Evolutionary conservation across 305 asterid species (phyloP), one percentile per base, ranked within the genome.

Genomic region (Caryopteris hybrid): DNA sequence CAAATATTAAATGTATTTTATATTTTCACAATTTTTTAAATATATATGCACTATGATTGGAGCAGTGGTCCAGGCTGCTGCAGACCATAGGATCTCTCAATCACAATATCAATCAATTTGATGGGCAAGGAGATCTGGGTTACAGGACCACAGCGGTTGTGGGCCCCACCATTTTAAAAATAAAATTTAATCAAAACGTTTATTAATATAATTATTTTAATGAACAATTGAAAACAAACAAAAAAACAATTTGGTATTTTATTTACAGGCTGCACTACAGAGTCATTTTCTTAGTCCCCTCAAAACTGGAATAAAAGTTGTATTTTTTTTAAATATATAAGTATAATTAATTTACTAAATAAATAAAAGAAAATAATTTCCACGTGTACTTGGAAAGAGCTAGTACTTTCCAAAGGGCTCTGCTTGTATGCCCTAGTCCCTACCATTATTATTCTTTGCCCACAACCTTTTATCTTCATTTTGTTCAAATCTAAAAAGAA

Each of bases 211-310:
- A n/a, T n/a, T n/a, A n/a, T n/a, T n/a, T n/a, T n/a, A n/a, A n/a
- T n/a, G n/a, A 47, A 68, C 67, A 72, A 60, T 61, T 38, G 45
- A 13, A 51, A 61, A 64, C 55, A 75, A 74, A 61, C 70, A 79
- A 79, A 27, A 13, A 64, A 69, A 76, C 75, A 76, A 73, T 31
- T 80, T 76, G 81, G 57, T 61, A 25, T 61, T 45, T 70, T 54
- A 58, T 64, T 61, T 66, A 66, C 61, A 41, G 76, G 79, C 69
- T 60, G 56, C 74, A 64, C 14, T 22, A 57, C 54, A 16, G 0
- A 27, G 80, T 74, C 81, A 66, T 70, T 76, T 70, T 64, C 85
- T 74, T 9, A 66, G 78, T 66, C 79, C 81, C 85, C 77, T 62
- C 64, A 55, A 70, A 68, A 43, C 38, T 36, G 7, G 36, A 60